Conservation (phyloP, 2,329 filamentous ascomycete genomes). For the Xylaria multiplex region DNA sequence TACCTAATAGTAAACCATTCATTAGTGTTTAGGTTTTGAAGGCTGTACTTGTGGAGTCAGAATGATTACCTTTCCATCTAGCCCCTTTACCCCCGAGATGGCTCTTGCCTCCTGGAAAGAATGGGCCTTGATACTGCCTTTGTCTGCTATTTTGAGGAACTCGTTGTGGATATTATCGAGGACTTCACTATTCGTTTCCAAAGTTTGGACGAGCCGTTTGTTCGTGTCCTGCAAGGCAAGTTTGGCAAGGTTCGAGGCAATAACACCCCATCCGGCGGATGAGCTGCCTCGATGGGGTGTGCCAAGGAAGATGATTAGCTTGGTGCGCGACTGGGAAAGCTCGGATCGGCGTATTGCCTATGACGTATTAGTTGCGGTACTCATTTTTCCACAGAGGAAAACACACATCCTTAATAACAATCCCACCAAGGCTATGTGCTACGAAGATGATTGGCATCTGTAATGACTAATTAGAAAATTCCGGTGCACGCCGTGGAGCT, state of each 20-base stretch:
- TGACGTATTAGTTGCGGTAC: neutral
- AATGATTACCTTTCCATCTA: slow-evolving; percentile 48
- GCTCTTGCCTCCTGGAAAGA: slow-evolving; percentile 53
- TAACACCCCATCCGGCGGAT: slow-evolving; percentile 48
- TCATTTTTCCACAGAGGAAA: neutral
- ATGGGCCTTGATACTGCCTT: slow-evolving; percentile 50
- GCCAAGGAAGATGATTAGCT: slow-evolving; percentile 52
- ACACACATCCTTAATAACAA: slow-evolving; percentile 23
- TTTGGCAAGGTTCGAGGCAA: slow-evolving; percentile 48
- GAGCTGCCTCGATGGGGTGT: slow-evolving; percentile 53
- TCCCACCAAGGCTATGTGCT: slow-evolving; percentile 16
- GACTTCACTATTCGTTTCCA: slow-evolving; percentile 51
- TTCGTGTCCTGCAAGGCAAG: slow-evolving; percentile 51
- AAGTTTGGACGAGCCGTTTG: slow-evolving; percentile 46
- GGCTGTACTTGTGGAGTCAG: neutral
- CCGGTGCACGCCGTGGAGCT: neutral
- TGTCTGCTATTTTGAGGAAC: slow-evolving; percentile 46
- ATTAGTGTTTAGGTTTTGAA: neutral
- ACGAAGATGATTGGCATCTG: slow-evolving; percentile 22
- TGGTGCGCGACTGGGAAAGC: slow-evolving; percentile 44
- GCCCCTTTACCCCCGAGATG: slow-evolving; percentile 50
- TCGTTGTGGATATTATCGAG: slow-evolving; percentile 52
- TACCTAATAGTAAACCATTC: slow-evolving; percentile 44
- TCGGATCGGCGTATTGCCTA: slow-evolving; percentile 48
- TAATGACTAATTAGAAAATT: slow-evolving; percentile 1